Conservation (phyloP, 2,329 filamentous ascomycete species). For the Fusarium haematococcum region DNA sequence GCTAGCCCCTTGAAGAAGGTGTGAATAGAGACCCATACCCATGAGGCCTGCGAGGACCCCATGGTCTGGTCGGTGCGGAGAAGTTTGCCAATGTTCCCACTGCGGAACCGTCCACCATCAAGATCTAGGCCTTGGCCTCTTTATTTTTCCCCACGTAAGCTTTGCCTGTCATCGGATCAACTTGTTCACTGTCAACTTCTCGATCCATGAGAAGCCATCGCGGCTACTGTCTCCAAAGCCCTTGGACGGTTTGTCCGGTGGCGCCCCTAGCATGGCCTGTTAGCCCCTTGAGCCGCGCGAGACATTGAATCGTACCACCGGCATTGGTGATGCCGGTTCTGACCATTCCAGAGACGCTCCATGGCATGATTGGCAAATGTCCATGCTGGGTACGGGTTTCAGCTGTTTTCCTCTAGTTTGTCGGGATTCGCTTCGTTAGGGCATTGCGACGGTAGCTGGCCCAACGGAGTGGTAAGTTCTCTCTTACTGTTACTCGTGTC, state of each 20-base stretch:
- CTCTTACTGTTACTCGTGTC: neutral
- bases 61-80: constrained; percentile 25
- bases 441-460: neutral
- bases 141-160: constrained; percentile 17
- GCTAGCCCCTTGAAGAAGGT: constrained; percentile 34
- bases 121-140: constrained; percentile 33
- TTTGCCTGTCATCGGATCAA: neutral
- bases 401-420: neutral
- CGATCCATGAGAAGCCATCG: neutral
- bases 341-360: constrained; percentile 11
- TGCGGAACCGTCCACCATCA: constrained; percentile 27
- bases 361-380: constrained; percentile 16
- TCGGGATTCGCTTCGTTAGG: neutral
- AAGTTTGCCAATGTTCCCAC: constrained; percentile 25
- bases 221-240: neutral
- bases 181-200: neutral
- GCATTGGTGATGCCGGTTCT: constrained; percentile 25
- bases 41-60: neutral
- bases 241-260: constrained; percentile 19
- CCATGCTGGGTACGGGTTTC: constrained; percentile 1
- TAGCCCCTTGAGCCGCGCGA: constrained; percentile 2
- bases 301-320: constrained; percentile 20
- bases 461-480: neutral
- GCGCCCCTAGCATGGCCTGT: constrained; percentile 25
- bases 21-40: constrained; percentile 9